Evolutionary conservation across 2,329 filamentous ascomycete genomes (phyloP).

Genomic region (Penicillium sp.): DNA sequence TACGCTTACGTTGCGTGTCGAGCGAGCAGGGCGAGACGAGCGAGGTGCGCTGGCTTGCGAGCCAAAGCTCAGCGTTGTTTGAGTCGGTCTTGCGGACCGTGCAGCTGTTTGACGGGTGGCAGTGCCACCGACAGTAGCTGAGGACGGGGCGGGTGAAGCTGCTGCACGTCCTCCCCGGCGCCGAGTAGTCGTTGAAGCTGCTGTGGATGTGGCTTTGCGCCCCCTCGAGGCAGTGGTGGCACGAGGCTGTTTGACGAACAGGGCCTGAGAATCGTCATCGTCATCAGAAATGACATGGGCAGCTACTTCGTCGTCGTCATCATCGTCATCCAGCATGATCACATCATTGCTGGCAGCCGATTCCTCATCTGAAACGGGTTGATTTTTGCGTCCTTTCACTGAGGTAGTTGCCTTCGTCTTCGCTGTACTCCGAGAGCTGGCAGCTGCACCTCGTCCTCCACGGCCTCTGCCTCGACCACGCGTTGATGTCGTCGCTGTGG

Average conservation of each 20-base stretch:
- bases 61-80: slow-evolving; percentile 45
- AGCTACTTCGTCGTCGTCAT: slow-evolving; percentile 31
- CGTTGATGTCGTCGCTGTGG: slow-evolving; percentile 40
- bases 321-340: slow-evolving; percentile 39
- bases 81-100: slow-evolving; percentile 31
- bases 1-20: slow-evolving; percentile 35
- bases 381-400: slow-evolving; percentile 29
- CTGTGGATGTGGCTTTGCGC: slow-evolving; percentile 24
- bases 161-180: slow-evolving; percentile 28
- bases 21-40: slow-evolving; percentile 29
- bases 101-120: slow-evolving; percentile 26
- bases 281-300: slow-evolving; percentile 32
- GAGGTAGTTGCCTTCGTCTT: slow-evolving; percentile 28
- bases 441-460: slow-evolving; percentile 44
- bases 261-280: slow-evolving; percentile 39
- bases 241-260: slow-evolving; percentile 43
- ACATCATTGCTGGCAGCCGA: slow-evolving; percentile 38
- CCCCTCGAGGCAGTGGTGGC: slow-evolving; percentile 25
- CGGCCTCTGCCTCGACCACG: slow-evolving; percentile 50
- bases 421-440: slow-evolving; percentile 34
- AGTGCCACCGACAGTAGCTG: slow-evolving; percentile 30
- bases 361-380: slow-evolving; percentile 38
- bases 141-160: slow-evolving; percentile 35
- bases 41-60: slow-evolving; percentile 37
- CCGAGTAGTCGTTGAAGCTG: slow-evolving; percentile 21